phyloP scores from a whole-genome alignment of 805 yeast genomes.

The Schizosaccharomyces osmophilus region DNA sequence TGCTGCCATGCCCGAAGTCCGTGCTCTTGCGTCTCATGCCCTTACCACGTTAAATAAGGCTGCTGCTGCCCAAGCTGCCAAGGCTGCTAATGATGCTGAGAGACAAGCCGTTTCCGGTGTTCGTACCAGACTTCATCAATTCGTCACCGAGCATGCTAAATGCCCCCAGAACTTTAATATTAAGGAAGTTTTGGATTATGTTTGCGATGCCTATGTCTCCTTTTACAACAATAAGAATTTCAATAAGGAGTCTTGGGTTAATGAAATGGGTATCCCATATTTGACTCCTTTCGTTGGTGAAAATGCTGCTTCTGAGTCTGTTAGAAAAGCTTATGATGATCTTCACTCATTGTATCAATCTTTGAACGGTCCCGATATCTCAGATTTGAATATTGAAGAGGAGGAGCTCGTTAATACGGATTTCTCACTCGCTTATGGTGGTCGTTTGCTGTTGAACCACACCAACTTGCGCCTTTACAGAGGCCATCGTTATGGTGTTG shows the following conservation, averaged over 20 bases:
- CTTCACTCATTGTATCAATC: neutral
- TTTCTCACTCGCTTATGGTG: slow-evolving; percentile 90
- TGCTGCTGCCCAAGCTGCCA: slow-evolving; percentile 22
- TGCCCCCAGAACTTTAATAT: neutral
- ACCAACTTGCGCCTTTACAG: slow-evolving; percentile 66
- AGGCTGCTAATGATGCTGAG: slow-evolving; percentile 23
- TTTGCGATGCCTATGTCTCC: neutral
- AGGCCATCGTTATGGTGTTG: slow-evolving; percentile 91
- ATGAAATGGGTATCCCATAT: neutral
- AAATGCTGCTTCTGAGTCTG: neutral
- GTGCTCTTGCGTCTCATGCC: slow-evolving; percentile 80
- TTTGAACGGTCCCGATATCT: neutral
- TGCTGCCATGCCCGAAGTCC: slow-evolving; percentile 87
- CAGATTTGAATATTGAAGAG: slow-evolving; percentile 12
- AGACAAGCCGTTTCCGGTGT: slow-evolving; percentile 6
- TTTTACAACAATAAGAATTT: neutral
- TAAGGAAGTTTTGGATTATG: neutral
- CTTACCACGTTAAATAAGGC: slow-evolving; percentile 64
- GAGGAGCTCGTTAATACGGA: slow-evolving; percentile 72
- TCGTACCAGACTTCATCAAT: slow-evolving; percentile 5
- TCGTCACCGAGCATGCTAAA: slow-evolving; percentile 3
- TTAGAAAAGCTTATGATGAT: neutral
- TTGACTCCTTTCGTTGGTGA: neutral
- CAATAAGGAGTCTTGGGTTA: neutral
- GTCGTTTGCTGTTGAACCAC: slow-evolving; percentile 86